Evolutionary conservation across 1,284 basidiomycete species (phyloP), one percentile per base, ranked within the genome.

Genomic region (Ceratobasidium sp.): DNA sequence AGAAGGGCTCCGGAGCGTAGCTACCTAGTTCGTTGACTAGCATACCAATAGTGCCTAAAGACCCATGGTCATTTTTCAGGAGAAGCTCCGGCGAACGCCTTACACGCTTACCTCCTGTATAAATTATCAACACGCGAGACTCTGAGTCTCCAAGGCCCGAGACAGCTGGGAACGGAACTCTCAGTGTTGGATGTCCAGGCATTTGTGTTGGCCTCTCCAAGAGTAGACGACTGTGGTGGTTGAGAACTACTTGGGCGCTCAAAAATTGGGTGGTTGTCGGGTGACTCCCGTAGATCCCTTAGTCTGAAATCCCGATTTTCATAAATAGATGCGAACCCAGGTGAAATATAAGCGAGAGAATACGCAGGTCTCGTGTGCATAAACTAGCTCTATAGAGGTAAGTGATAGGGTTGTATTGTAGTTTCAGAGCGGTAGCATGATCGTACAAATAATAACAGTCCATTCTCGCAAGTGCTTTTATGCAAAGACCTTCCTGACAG

Each of bases 401-500:
- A 11, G 11, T 38, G 11, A 38, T 38, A 11, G 11, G 35, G 35
- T 5, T 11, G 35, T 13, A 26, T 26, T 52, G 23, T 9, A 28
- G 30, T 30, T 54, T 54, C 50, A 54, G 23, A 9, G 5, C 26
- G 11, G 14, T 26, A 23, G 23, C 14, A 16, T 30, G 30, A 28
- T 54, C 26, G 50, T 26, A 54, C 50, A 54, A 54, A 54, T 30
- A 30, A 30, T 30, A 54, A 30, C 5, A 54, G 30, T 6, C 5
- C 13, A 2, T 54, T 28, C 18, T 14, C 21, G n/a, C 18, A 28
- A 3, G 16, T 35, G 50, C 67, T 32, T 54, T 85, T 83, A 98
- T 75, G 91, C 88, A 82, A 98, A 98, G 41, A 98, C 93, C 82
- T 95, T 96, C 57, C 90, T 86, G 72, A 95, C 90, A 44, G 91